A percentile compares a stretch with the other conserved stretches of the same genome.
These are phyloP conservation scores for Annulohypoxylon truncatum DNA, from an alignment of 2,329 filamentous ascomycete genomes.

Conservation along the genomic window DNA sequence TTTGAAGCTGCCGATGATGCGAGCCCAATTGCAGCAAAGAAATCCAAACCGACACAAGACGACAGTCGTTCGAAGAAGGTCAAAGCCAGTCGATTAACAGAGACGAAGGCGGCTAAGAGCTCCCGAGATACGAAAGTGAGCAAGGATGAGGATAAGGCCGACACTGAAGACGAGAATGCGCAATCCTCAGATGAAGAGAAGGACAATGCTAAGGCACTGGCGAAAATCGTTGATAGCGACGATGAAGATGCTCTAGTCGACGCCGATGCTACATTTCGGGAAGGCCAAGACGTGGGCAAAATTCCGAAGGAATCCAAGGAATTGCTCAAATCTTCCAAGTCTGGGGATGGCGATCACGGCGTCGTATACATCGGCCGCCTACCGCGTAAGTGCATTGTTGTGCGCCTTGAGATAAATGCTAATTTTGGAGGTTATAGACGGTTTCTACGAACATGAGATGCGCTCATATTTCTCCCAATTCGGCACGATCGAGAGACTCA, in stretches of 20 bases:
- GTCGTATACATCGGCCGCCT: constrained; percentile 92
- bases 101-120: constrained; percentile 43
- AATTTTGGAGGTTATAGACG: constrained; percentile 54
- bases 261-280: constrained; percentile 55
- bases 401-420: constrained; percentile 5
- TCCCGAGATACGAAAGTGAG: constrained; percentile 41
- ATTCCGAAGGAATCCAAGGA: constrained; percentile 62
- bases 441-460: constrained; percentile 98
- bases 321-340: constrained; percentile 54
- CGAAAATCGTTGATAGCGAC: constrained; percentile 59
- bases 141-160: constrained; percentile 41
- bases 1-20: constrained; percentile 57
- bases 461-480: constrained; percentile 94
- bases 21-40: constrained; percentile 59
- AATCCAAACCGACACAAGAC: constrained; percentile 57
- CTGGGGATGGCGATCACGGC: constrained; percentile 67
- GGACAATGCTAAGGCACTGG: constrained; percentile 58
- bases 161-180: constrained; percentile 50
- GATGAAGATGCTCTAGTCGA: constrained; percentile 54
- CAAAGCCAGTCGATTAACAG: constrained; percentile 32
- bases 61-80: constrained; percentile 39
- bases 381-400: constrained; percentile 59
- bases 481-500: constrained; percentile 79
- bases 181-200: constrained; percentile 52
- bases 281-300: constrained; percentile 64